Evolutionary conservation across 2,329 filamentous ascomycete genomes (phyloP).

Genomic region (Diplocarpon mali): DNA sequence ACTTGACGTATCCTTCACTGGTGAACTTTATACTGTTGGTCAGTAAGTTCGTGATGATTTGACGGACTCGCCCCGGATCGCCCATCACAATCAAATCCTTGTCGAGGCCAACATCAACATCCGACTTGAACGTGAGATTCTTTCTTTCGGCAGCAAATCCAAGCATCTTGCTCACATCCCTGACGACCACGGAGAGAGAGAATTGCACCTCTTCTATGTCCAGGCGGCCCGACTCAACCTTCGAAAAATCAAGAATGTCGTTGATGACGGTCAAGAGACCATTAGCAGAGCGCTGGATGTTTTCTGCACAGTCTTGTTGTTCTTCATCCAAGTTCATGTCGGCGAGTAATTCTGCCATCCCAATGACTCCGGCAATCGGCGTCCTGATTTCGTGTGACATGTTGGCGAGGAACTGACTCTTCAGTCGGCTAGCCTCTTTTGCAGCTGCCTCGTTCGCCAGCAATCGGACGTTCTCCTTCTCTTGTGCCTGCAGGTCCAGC

Average conservation of each 20-base stretch:
- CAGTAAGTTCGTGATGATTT: slow-evolving; percentile 71
- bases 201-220: slow-evolving; percentile 77
- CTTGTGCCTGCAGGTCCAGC: slow-evolving; percentile 49
- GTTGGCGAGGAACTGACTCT: slow-evolving; percentile 69
- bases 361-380: slow-evolving; percentile 70
- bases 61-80: slow-evolving; percentile 72
- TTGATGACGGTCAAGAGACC: slow-evolving; percentile 81
- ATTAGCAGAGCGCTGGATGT: slow-evolving; percentile 69
- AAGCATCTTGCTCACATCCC: slow-evolving; percentile 79
- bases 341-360: slow-evolving; percentile 65
- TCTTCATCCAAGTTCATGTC: slow-evolving; percentile 59
- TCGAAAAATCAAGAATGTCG: slow-evolving; percentile 83
- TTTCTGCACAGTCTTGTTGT: slow-evolving; percentile 64
- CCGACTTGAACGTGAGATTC: slow-evolving; percentile 58
- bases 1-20: slow-evolving; percentile 53
- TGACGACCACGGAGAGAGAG: slow-evolving; percentile 59
- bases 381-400: slow-evolving; percentile 75
- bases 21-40: slow-evolving; percentile 73
- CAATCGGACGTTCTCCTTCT: slow-evolving; percentile 57
- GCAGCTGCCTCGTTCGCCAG: slow-evolving; percentile 67
- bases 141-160: slow-evolving; percentile 75
- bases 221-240: slow-evolving; percentile 66
- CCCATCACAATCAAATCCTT: slow-evolving; percentile 70
- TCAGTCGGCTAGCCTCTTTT: slow-evolving; percentile 69
- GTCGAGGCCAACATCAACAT: slow-evolving; percentile 47